Evolutionary conservation across 164 flowering plant species (phyloP).

Genomic region (Warburgia ugandensis): DNA sequence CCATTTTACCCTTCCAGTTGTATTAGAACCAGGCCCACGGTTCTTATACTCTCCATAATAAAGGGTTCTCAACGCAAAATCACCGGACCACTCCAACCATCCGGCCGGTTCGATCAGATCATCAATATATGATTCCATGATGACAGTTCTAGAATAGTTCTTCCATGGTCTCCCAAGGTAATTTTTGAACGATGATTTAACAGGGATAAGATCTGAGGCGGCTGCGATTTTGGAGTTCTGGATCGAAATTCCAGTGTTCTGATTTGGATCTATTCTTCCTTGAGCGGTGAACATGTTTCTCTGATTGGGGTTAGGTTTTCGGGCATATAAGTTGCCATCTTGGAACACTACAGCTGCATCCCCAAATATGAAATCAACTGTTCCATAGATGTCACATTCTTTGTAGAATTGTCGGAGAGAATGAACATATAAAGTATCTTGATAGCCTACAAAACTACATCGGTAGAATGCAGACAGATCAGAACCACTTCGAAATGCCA

Average conservation of each 20-base stretch:
- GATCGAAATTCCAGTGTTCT: constrained; percentile 75
- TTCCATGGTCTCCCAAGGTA: constrained; percentile 91
- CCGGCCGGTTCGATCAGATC: constrained; percentile 58
- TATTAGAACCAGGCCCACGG: constrained; percentile 63
- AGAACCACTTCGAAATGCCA: constrained; percentile 42
- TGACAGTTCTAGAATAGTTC: constrained; percentile 62
- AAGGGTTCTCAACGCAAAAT: constrained; percentile 54
- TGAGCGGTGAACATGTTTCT: constrained; percentile 75
- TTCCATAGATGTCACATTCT: constrained; percentile 54
- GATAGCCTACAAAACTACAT: constrained; percentile 55
- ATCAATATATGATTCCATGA: constrained; percentile 34
- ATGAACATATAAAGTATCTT: constrained; percentile 59
- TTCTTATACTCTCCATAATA: constrained; percentile 80
- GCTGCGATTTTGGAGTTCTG: constrained; percentile 50
- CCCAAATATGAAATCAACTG: constrained; percentile 62
- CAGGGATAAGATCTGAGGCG: constrained; percentile 53
- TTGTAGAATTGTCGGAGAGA: constrained; percentile 55
- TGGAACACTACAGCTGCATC: constrained; percentile 55
- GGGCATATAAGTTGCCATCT: constrained; percentile 42
- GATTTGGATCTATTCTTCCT: constrained; percentile 72
- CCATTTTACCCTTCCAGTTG: constrained; percentile 63
- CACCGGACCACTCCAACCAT: constrained; percentile 66
- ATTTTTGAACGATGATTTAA: constrained; percentile 27
- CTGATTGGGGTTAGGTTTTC: constrained; percentile 37
- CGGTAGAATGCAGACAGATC: constrained; percentile 51